A percentile compares a stretch with the other conserved stretches of the same genome.
Conservation (phyloP, 768 basidiomycete genomes). For the Paxillus rubicundulus region DNA sequence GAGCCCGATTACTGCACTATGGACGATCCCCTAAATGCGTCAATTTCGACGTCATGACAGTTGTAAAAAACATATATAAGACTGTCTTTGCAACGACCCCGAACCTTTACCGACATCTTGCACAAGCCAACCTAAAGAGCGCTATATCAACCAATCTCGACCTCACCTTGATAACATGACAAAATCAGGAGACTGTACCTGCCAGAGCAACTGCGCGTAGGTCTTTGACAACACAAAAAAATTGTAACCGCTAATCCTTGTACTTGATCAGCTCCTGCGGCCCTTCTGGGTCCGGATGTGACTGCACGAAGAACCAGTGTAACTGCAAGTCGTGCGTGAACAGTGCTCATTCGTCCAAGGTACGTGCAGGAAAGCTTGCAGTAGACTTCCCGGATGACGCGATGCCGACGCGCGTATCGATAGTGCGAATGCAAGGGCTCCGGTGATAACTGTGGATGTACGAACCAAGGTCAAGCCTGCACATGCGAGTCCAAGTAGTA, state of each 20-base stretch:
- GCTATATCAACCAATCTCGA: no score
- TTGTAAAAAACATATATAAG: not conserved
- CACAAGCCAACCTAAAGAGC: not conserved
- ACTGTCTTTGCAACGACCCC: not conserved
- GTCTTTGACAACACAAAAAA: not conserved
- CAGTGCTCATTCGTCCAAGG: conserved; percentile 24
- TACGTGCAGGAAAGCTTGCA: not conserved
- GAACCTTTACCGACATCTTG: not conserved
- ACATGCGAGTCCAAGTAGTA: conserved; percentile 17
- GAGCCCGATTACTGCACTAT: no score
- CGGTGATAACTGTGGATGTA: conserved; percentile 16
- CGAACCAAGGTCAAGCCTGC: conserved; percentile 12
- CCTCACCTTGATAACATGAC: conserved; percentile 17
- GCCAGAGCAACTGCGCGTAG: conserved; percentile 28
- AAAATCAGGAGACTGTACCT: conserved; percentile 21
- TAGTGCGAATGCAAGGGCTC: conserved; percentile 25
- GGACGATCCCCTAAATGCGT: not conserved
- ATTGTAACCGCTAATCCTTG: not conserved
- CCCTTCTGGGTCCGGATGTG: conserved; percentile 30
- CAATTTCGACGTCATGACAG: conserved; percentile 2
- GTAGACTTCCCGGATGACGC: not conserved
- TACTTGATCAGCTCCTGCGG: conserved; percentile 27
- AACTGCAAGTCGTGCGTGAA: conserved; percentile 31
- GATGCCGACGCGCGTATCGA: not conserved
- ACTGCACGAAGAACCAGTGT: conserved; percentile 31